Evolutionary conservation across 805 yeast species (phyloP), one percentile per base, ranked within the genome.

Genomic region (Yamadazyma akitaensis): DNA sequence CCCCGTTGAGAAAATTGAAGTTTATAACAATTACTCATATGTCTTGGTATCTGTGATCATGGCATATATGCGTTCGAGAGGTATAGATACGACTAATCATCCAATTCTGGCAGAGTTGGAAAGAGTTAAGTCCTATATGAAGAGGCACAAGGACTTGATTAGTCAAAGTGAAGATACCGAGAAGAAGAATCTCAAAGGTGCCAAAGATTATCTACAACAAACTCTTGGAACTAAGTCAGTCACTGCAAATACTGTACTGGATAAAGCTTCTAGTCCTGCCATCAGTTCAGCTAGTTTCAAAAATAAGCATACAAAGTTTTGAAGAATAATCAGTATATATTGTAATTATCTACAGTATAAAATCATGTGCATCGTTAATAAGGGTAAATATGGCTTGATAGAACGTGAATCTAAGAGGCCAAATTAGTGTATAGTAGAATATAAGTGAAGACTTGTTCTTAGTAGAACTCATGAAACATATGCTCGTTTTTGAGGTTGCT

Each of bases 121-220:
- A 7, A 70, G 90, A 50, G 83, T 87, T 35, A 85, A 84, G 60
- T 58, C 72, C n/a, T 85, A 84, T 53, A 84, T 85, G 81, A 74
- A 74, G 33, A 73, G 81, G 56, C 73, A 79, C 32, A 79, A 79
- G 53, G 68, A 59, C 2, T 61, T 72, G 5, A 69, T 67, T 17
- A 30, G 40, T 45, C 46, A 62, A 36, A 48, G 52, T 6, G 55
- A 58, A n/a, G 24, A 43, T 8, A 44, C 46, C n/a, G 51, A 62
- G n/a, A 56, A 62, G 17, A 56, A 61, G 17, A 57, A 56, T 5
- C 51, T 55, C 17, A 62, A 62, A 5, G 67, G 68, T 33, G 60
- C 66, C 3, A 72, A 73, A 51, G 66, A 72, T 37, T 71, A 74
- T 45, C 73, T 81, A 26, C 65, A 65, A 33, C 64, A 66, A 46